Conservation (phyloP, 441 rosid genomes). For the Dalechampia spathulata region DNA sequence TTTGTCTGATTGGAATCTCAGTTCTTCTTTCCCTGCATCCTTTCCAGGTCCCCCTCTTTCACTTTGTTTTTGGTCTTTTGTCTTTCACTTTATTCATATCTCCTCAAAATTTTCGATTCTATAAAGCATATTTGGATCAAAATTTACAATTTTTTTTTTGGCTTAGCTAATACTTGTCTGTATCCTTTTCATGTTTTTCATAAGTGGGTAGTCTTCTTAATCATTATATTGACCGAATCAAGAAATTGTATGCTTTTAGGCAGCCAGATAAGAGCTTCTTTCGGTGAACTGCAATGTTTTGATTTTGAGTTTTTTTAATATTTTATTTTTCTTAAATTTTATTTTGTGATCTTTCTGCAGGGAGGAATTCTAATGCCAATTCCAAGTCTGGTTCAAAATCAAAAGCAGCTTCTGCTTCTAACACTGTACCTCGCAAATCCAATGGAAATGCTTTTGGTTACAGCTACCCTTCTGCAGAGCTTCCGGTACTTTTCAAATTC, state of each 20-base stretch:
- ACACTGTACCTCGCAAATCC: slow-evolving; percentile 26
- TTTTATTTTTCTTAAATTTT: slow-evolving; percentile 10
- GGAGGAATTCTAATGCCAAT: slow-evolving; percentile 28
- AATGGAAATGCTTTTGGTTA: slow-evolving; percentile 33
- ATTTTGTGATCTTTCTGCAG: slow-evolving; percentile 24
- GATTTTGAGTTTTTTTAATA: neutral
- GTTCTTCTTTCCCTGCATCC: slow-evolving; percentile 4
- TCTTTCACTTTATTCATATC: too few relatives aligned
- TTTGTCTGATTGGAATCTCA: slow-evolving; percentile 25
- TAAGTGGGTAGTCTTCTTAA: too few relatives aligned
- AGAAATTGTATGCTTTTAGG: neutral
- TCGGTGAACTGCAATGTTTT: neutral
- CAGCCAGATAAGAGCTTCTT: neutral
- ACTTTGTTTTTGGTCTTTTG: neutral
- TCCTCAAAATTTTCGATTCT: too few relatives aligned
- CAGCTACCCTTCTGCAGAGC: slow-evolving; percentile 41
- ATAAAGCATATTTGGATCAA: too few relatives aligned
- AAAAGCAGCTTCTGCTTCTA: slow-evolving; percentile 33
- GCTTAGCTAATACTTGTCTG: too few relatives aligned
- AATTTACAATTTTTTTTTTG: neutral
- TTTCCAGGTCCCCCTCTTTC: slow-evolving; percentile 11
- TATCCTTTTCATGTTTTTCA: too few relatives aligned
- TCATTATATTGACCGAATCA: too few relatives aligned
- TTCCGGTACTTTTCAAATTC: slow-evolving; percentile 26
- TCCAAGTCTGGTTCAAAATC: slow-evolving; percentile 22